These are phyloP conservation scores for Penicillium manginii DNA, from an alignment of 495 filamentous ascomycete species.

Conservation along the genomic window DNA sequence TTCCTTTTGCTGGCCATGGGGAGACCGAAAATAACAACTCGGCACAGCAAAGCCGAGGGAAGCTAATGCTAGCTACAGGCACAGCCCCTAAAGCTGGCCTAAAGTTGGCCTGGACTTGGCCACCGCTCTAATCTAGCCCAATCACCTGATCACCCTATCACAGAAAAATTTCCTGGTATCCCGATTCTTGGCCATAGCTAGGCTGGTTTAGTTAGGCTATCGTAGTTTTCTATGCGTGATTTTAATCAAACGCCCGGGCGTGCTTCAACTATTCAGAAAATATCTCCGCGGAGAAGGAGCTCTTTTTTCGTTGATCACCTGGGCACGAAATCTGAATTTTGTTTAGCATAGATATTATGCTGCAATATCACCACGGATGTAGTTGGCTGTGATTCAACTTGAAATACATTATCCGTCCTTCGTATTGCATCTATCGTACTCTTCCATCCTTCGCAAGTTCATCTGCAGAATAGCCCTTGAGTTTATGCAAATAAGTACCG, in stretches of 20 bases:
- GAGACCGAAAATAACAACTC: not conserved
- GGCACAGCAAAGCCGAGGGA: constrained; percentile 4
- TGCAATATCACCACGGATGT: too few species aligned
- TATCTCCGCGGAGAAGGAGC: not conserved
- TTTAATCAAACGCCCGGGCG: not conserved
- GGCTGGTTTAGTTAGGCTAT: not conserved
- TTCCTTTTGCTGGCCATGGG: constrained; percentile 3
- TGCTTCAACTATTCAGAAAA: not conserved
- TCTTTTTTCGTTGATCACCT: not conserved
- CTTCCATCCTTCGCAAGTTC: constrained; percentile 5
- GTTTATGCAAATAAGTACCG: constrained; percentile 8
- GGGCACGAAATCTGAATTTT: too few species aligned
- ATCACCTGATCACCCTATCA: constrained; percentile 10
- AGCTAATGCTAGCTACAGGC: not conserved
- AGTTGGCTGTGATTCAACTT: too few species aligned
- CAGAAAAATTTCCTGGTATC: constrained; percentile 1
- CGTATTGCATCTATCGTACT: not conserved
- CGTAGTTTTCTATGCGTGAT: constrained; percentile 1
- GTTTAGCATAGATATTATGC: too few species aligned
- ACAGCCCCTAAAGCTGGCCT: not conserved
- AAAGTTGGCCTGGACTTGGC: not conserved
- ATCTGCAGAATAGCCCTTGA: constrained; percentile 10
- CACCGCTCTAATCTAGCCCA: not conserved
- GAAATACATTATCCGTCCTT: too few species aligned
- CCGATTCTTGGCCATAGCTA: not conserved